Conservation (phyloP, 352 stramenopile genomes). For the Pseudoperonospora humuli region DNA sequence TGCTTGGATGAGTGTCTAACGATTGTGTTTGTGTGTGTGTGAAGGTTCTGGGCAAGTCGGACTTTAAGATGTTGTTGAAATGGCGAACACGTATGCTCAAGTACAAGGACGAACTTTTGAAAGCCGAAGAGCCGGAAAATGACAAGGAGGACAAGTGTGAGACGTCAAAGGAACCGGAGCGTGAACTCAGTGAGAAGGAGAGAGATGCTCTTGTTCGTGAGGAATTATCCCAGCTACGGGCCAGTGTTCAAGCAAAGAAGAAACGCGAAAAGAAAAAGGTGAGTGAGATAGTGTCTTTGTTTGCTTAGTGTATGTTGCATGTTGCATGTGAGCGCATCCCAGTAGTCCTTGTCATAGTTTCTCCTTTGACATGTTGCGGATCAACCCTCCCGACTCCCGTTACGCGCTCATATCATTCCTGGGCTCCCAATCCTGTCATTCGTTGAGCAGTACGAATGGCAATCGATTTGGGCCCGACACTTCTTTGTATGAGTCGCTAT, state of each 20-base stretch:
- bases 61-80: slow-evolving; percentile 96
- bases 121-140: slow-evolving; percentile 42
- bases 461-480: slow-evolving; percentile 77
- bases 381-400: slow-evolving; percentile 89
- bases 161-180: slow-evolving; percentile 26
- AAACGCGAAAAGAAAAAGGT: slow-evolving; percentile 90
- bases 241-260: slow-evolving; percentile 74
- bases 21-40: background rate
- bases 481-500: slow-evolving; percentile 12
- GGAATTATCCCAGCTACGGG: slow-evolving; percentile 71
- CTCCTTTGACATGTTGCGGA: slow-evolving; percentile 80
- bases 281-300: too few relatives aligned
- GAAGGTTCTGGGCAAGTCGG: slow-evolving; percentile 94
- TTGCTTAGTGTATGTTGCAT: slow-evolving; percentile 19
- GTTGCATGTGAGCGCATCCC: slow-evolving; percentile 58
- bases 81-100: slow-evolving; percentile 94
- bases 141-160: slow-evolving; percentile 29
- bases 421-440: slow-evolving; percentile 50
- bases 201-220: slow-evolving; percentile 80
- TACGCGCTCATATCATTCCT: slow-evolving; percentile 67
- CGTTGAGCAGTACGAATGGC: slow-evolving; percentile 37
- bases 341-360: slow-evolving; percentile 82
- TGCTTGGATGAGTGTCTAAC: background rate
- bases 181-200: slow-evolving; percentile 69
- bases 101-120: slow-evolving; percentile 79